phyloP scores from a whole-genome alignment of 2,329 filamentous ascomycete genomes.

The Talaromyces sp. region DNA sequence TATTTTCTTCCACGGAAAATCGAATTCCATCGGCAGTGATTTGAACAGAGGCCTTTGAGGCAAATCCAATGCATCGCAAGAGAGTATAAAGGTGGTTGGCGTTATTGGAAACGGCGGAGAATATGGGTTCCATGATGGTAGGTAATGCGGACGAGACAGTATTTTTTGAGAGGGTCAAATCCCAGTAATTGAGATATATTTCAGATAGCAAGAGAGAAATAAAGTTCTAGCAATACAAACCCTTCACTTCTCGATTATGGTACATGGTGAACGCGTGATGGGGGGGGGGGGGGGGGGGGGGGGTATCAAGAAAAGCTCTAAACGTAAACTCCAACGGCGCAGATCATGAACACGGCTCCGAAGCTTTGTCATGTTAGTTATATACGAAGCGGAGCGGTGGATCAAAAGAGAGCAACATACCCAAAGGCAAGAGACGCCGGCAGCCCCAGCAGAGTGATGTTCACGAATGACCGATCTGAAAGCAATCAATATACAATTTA shows the following conservation, averaged over 20 bases:
- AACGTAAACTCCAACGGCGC: constrained; percentile 96
- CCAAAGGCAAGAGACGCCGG: constrained; percentile 85
- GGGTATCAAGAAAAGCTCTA: constrained; percentile 44
- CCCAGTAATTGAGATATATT: constrained; percentile 19
- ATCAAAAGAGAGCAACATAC: constrained; percentile 51
- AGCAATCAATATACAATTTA: constrained; percentile 10
- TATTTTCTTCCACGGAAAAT: constrained; percentile 81
- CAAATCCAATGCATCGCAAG: constrained; percentile 58
- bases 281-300: constrained; percentile 14
- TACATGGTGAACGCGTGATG: constrained; percentile 24
- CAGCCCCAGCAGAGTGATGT: constrained; percentile 70
- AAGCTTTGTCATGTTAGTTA: constrained; percentile 52
- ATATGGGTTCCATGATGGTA: constrained; percentile 39
- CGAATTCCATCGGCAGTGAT: constrained; percentile 80
- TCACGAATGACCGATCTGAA: constrained; percentile 74
- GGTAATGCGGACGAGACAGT: background rate
- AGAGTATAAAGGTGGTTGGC: constrained; percentile 56
- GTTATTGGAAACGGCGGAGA: constrained; percentile 58
- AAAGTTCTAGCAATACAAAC: constrained; percentile 25
- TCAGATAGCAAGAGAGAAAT: constrained; percentile 6
- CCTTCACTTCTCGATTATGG: constrained; percentile 25
- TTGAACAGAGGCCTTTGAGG: constrained; percentile 59
- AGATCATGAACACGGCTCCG: constrained; percentile 97
- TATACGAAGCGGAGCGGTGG: background rate
- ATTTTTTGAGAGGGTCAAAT: background rate